phyloP scores from a whole-genome alignment of 179 eudicot species.

The Patellifolia procumbens region DNA sequence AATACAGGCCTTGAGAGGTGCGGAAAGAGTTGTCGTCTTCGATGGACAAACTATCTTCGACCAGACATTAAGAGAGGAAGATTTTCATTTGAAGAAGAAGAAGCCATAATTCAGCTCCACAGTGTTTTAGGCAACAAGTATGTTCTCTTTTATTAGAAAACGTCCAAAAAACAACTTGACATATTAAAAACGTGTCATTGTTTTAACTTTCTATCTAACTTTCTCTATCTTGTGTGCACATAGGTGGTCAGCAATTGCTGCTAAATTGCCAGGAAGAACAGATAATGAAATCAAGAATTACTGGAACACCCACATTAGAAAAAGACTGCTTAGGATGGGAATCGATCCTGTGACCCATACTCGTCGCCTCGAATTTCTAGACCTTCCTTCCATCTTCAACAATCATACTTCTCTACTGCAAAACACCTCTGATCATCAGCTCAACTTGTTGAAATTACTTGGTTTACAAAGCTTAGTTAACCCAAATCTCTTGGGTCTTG shows the following conservation, averaged over 20 bases:
- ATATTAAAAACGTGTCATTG: background rate
- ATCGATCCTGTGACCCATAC: slow-evolving; percentile 91
- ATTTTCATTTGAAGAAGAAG: slow-evolving; percentile 53
- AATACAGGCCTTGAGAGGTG: slow-evolving; percentile 50
- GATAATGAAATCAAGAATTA: slow-evolving; percentile 92
- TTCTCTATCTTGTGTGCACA: background rate
- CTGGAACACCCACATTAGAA: slow-evolving; percentile 90
- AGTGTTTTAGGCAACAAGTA: slow-evolving; percentile 48
- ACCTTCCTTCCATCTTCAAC: slow-evolving; percentile 58
- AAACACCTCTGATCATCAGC: slow-evolving; percentile 33
- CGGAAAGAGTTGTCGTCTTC: slow-evolving; percentile 56
- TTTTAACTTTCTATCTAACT: background rate
- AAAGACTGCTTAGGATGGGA: slow-evolving; percentile 79
- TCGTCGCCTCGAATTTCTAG: slow-evolving; percentile 74
- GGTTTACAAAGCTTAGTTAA: slow-evolving; percentile 54
- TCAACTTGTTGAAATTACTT: slow-evolving; percentile 52
- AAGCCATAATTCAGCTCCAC: slow-evolving; percentile 54
- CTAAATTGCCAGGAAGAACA: slow-evolving; percentile 83
- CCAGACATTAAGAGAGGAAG: slow-evolving; percentile 53
- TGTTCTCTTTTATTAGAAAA: slow-evolving; percentile 11
- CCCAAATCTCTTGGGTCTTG: slow-evolving; percentile 58
- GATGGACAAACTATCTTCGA: slow-evolving; percentile 58
- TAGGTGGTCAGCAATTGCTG: slow-evolving; percentile 97
- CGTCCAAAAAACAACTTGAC: slow-evolving; percentile 31
- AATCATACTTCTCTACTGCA: slow-evolving; percentile 31